Conservation (phyloP, 805 yeast species). For the Monosporozyma aerobia region DNA sequence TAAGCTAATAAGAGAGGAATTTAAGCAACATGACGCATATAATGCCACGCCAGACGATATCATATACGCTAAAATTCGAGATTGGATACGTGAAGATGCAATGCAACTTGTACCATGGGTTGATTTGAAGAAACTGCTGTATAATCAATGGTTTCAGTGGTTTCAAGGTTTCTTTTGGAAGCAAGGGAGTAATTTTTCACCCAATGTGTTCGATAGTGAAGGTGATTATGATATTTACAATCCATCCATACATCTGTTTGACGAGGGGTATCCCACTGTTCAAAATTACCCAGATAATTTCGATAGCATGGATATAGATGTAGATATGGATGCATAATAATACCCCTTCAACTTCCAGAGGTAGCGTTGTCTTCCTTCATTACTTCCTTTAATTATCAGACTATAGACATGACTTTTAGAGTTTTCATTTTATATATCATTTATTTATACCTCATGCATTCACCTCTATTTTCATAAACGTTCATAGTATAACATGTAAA, state of each 20-base stretch:
- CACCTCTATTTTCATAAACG: neutral
- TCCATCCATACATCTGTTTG: neutral
- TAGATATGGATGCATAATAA: slow-evolving; percentile 8
- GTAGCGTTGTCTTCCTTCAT: neutral
- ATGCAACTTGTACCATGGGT: slow-evolving; percentile 26
- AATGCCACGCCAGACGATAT: slow-evolving; percentile 4
- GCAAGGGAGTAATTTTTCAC: slow-evolving; percentile 3
- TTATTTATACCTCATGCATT: neutral
- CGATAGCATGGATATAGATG: slow-evolving; percentile 9
- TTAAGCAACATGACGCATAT: neutral
- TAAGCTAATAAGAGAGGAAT: neutral
- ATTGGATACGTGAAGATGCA: slow-evolving; percentile 18
- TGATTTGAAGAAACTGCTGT: slow-evolving; percentile 14
- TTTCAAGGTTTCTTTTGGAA: slow-evolving; percentile 1
- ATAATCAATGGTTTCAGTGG: slow-evolving; percentile 28
- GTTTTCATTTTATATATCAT: neutral
- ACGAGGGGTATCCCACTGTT: neutral
- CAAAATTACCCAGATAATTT: neutral
- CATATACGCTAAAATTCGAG: slow-evolving; percentile 19
- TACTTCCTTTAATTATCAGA: neutral
- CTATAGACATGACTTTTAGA: neutral
- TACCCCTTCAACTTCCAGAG: neutral
- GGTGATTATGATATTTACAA: slow-evolving; percentile 10
- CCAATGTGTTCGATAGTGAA: slow-evolving; percentile 3
- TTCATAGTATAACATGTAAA: slow-evolving; percentile 79